These are phyloP conservation scores for Gaeumannomyces tritici DNA, from an alignment of 2,329 filamentous ascomycete species.

Conservation along the genomic window DNA sequence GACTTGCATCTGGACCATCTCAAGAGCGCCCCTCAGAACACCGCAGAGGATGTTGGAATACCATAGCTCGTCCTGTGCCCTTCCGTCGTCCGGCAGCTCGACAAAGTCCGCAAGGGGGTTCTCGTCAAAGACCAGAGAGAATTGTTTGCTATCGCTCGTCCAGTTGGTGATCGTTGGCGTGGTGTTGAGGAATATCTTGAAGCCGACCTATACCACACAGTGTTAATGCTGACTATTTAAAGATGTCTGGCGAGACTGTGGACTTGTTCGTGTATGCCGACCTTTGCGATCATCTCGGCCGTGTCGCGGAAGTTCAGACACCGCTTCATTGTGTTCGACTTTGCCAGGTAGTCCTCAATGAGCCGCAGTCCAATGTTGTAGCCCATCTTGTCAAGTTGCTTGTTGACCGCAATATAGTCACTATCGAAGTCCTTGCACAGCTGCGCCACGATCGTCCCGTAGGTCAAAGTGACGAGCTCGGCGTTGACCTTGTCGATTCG, in stretches of 20 bases:
- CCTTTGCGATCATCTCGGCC: slow-evolving; percentile 88
- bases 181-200: slow-evolving; percentile 98
- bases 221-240: slow-evolving; percentile 9
- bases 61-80: slow-evolving; percentile 94
- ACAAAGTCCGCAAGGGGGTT: slow-evolving; percentile 97
- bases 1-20: slow-evolving; percentile 99
- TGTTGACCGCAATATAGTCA: slow-evolving; percentile 93
- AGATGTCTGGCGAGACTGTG: neutral
- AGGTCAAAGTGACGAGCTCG: slow-evolving; percentile 92
- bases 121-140: slow-evolving; percentile 92
- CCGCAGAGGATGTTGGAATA: slow-evolving; percentile 97
- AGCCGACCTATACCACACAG: slow-evolving; percentile 60
- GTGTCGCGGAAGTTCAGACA: slow-evolving; percentile 93
- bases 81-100: slow-evolving; percentile 88
- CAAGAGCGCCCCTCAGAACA: slow-evolving; percentile 78
- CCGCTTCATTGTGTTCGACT: slow-evolving; percentile 79
- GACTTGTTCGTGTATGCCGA: slow-evolving; percentile 22
- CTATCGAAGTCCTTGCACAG: slow-evolving; percentile 93
- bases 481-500: slow-evolving; percentile 97
- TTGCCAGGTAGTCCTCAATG: slow-evolving; percentile 96
- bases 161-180: slow-evolving; percentile 90
- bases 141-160: slow-evolving; percentile 93
- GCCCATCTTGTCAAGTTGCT: slow-evolving; percentile 97
- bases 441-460: slow-evolving; percentile 94
- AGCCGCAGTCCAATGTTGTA: slow-evolving; percentile 95